Percentiles rank a stretch among this genome's conserved stretches.
These are phyloP conservation scores for Cynanchum wilfordii DNA, from an alignment of 257 asterid species.

Conservation along the genomic window DNA sequence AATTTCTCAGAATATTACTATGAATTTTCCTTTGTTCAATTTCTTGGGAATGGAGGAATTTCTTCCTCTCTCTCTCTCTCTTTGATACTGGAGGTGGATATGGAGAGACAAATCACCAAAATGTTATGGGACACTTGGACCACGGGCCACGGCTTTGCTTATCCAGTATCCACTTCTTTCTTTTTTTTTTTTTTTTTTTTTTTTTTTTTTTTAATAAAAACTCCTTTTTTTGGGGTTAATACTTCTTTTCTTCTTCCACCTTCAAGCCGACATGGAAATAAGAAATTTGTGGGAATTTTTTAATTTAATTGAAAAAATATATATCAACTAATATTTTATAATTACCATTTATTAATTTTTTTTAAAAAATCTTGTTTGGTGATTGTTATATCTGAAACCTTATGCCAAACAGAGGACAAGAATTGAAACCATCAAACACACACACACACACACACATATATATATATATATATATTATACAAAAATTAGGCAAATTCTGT, in stretches of 20 bases:
- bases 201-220: neutral
- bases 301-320: no score
- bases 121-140: neutral
- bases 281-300: no score
- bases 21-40: neutral
- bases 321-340: no score
- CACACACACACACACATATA: no score
- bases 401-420: neutral
- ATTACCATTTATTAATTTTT: no score
- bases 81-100: slow-evolving; percentile 16
- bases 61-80: neutral
- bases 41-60: neutral
- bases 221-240: neutral
- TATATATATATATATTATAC: no score
- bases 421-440: neutral
- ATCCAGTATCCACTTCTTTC: slow-evolving; percentile 25
- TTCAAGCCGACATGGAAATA: no score
- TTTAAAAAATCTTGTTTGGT: no score
- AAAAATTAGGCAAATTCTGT: neutral
- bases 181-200: neutral
- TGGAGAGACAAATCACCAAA: slow-evolving; percentile 26
- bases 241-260: neutral
- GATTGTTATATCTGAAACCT: no score
- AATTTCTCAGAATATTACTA: neutral
- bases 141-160: slow-evolving; percentile 21